Conservation (phyloP, 2,329 filamentous ascomycete genomes). For the Trichoderma afroharzianum region DNA sequence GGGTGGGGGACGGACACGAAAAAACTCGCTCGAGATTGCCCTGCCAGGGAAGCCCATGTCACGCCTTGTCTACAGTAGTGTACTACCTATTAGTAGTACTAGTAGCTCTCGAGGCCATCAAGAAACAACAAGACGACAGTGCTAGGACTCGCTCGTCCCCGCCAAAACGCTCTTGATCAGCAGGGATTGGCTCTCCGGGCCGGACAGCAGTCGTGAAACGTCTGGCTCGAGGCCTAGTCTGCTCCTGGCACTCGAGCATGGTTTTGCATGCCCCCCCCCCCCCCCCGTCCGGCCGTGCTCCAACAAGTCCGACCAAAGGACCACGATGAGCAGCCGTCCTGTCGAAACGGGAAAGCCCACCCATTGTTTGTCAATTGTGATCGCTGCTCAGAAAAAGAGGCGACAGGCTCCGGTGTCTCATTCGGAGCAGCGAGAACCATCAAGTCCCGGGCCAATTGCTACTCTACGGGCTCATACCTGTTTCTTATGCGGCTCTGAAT, state of each 20-base stretch:
- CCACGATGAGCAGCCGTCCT: not conserved
- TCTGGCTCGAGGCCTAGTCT: constrained; percentile 8
- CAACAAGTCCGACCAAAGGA: not conserved
- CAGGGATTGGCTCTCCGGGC: constrained; percentile 14
- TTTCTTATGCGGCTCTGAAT: not conserved
- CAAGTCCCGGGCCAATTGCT: not conserved
- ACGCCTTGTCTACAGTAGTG: not conserved
- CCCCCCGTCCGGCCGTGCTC: not conserved
- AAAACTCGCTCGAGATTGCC: constrained; percentile 10
- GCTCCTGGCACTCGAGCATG: not conserved
- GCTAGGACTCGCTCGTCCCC: not conserved
- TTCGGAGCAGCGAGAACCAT: not conserved
- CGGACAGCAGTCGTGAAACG: constrained; percentile 17
- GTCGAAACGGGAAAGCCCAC: constrained; percentile 6
- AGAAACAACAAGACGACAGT: not conserved
- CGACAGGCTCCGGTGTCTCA: not conserved
- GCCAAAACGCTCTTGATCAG: constrained; percentile 9
- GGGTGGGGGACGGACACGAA: not conserved
- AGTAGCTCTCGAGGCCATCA: not conserved
- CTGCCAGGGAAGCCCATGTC: not conserved
- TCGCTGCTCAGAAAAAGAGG: constrained; percentile 3
- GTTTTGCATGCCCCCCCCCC: not conserved
- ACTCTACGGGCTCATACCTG: not conserved
- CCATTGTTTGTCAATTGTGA: not conserved
- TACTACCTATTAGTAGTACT: no score